Evolutionary conservation across 129 eudicot species (phyloP).

Genomic region (Arctium minus): DNA sequence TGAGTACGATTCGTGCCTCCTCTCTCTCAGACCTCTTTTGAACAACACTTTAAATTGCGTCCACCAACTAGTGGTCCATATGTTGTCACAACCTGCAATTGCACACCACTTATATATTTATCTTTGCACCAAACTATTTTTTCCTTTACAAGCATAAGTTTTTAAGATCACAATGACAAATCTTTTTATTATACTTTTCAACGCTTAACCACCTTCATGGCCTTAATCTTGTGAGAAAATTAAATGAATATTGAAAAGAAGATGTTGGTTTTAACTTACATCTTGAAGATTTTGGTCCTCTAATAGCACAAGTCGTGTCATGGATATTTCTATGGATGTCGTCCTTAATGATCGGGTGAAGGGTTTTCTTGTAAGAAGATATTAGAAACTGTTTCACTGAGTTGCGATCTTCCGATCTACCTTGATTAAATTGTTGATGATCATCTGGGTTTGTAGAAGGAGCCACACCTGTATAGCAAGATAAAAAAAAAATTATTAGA

Average conservation of each 20-base stretch:
- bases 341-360: conserved; percentile 55
- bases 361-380: conserved; percentile 61
- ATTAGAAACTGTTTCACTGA: conserved; percentile 48
- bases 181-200: conserved; percentile 2
- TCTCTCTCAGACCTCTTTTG: conserved; percentile 74
- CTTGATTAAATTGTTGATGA: conserved; percentile 30
- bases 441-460: conserved; percentile 58
- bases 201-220: conserved; percentile 8
- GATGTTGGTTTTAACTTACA: conserved; percentile 37
- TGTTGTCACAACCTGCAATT: conserved; percentile 51
- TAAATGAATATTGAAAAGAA: conserved; percentile 8
- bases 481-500: not conserved
- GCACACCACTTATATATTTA: conserved; percentile 20
- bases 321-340: conserved; percentile 39
- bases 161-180: conserved; percentile 7
- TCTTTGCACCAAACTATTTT: conserved; percentile 3
- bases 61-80: conserved; percentile 93
- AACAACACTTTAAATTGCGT: conserved; percentile 81
- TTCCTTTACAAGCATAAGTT: not conserved
- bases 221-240: conserved; percentile 21
- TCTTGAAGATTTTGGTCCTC: conserved; percentile 53
- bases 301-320: conserved; percentile 19
- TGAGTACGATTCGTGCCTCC: conserved; percentile 82
- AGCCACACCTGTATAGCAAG: conserved; percentile 51
- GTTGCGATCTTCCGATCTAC: conserved; percentile 46